phyloP scores from a whole-genome alignment of 352 stramenopile genomes.

The Globisporangium cederbergense region DNA sequence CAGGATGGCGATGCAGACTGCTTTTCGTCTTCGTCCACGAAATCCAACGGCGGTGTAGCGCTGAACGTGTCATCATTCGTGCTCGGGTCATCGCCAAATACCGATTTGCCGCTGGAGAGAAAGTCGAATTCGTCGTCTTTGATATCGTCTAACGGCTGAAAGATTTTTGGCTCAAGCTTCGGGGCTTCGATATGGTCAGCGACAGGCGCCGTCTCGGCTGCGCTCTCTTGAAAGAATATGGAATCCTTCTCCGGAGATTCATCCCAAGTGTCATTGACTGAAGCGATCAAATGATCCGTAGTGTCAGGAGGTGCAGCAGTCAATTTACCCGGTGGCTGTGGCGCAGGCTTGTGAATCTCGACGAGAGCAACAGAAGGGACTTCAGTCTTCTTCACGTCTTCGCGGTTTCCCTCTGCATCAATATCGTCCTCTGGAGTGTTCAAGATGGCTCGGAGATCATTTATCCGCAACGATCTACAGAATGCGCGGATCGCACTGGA shows the following conservation, averaged over 20 bases:
- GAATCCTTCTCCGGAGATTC: background rate
- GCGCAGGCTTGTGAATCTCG: background rate
- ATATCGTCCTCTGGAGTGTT: background rate
- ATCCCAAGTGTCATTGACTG: background rate
- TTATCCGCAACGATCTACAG: conserved; percentile 38
- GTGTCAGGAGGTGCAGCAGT: background rate
- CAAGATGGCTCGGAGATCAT: conserved; percentile 31
- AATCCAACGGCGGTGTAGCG: conserved; percentile 1
- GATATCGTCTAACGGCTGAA: background rate
- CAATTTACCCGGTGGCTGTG: background rate
- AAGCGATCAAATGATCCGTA: background rate
- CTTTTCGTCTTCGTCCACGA: background rate
- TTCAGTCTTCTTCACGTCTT: background rate
- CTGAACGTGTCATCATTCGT: background rate
- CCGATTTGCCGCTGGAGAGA: conserved; percentile 22
- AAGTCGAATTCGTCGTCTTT: conserved; percentile 33
- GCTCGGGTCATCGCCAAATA: conserved; percentile 10
- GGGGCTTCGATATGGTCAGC: background rate
- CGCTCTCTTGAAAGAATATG: background rate
- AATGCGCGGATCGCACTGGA: conserved; percentile 49
- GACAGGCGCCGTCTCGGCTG: background rate
- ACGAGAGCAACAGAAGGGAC: background rate
- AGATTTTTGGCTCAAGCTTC: background rate
- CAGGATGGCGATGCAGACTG: background rate
- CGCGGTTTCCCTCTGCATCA: background rate